Conservation (phyloP, 1,284 basidiomycete genomes). For the Leccinum subrobustum region DNA sequence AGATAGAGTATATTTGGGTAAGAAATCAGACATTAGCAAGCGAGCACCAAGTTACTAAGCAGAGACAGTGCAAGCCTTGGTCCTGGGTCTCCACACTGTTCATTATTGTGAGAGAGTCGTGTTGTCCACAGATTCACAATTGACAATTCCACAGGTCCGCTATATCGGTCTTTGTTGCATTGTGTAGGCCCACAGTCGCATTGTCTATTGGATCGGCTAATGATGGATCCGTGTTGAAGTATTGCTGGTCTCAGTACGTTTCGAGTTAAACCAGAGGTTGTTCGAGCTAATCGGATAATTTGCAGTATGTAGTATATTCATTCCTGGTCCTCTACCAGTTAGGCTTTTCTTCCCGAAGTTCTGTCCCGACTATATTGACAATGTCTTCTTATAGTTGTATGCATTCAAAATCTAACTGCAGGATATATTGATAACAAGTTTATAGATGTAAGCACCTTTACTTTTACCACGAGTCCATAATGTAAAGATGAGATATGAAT, state of each 20-base stretch:
- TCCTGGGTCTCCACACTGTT: constrained; percentile 1
- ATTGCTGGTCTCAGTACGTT: neutral
- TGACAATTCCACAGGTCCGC: neutral
- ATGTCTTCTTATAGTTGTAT: neutral
- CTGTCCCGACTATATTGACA: neutral
- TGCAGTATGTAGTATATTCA: neutral
- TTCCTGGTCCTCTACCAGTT: neutral
- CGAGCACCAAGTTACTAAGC: neutral
- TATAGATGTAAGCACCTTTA: neutral
- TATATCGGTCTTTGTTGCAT: neutral
- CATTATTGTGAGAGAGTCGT: neutral
- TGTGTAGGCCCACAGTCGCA: neutral
- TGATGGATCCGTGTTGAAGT: neutral
- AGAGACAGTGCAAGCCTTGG: neutral
- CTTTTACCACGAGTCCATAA: neutral
- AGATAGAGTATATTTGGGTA: constrained; percentile 1
- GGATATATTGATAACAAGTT: neutral
- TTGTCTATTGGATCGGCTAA: neutral
- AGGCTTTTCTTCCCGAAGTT: neutral
- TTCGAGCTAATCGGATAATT: neutral
- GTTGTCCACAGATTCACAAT: neutral
- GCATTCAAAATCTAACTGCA: neutral
- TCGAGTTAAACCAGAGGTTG: too few species aligned
- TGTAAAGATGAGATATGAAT: neutral
- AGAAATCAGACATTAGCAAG: neutral